Base-by-base conservation (phyloP, 2,329 filamentous ascomycete species). In the Trichoderma oligosporum region DNA sequence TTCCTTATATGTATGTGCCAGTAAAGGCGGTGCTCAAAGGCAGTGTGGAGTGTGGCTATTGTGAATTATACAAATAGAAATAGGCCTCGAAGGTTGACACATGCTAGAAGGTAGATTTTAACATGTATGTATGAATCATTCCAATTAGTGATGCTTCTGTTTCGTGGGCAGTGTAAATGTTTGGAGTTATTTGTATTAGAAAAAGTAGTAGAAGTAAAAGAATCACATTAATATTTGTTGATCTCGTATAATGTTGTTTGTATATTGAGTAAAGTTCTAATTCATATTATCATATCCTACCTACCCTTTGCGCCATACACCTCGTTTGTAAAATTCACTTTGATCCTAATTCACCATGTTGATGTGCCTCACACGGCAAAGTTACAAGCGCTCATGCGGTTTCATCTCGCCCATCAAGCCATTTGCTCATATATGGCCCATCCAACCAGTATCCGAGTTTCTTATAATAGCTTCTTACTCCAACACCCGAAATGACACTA, bases 401-500 rank as follows among this genome's bases (percentile, higher is more conserved):
- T 48, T 66, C 62, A 11, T 65, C 67, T 16, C 70, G 67, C 6
- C 79, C 81, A 61, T 84, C 80, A 3, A 84, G 69, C 82, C 80
- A 84, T 71, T 86, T 86, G 71, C 81, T 83, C 80, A 85, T 90
- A 62, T 95, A 96, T 9, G 89, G 91, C 8, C 94, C 94, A 71
- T 99, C 94, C 27, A 99, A 79, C 79, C 84, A 90, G 75, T 97
- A 99, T 1, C 94, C 94, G 29, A 99, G 80, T 71, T 92, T 93
- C 62, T 83, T 86, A 70, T 99, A 99, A 71, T 99, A 99, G 68
- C 90, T 95, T 68, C 94, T 81, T 16, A 97, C 95, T 11, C 94
- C 94, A 7, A 99, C 92, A 27, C 94, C 94, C n/a, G 91, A 96
- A 60, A 99, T 99, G 63, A 99, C 91, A 68, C 90, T 94, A 56